Evolutionary conservation across 73 alveolate species (phyloP).

Genomic region (Paramecium sonneborni): DNA sequence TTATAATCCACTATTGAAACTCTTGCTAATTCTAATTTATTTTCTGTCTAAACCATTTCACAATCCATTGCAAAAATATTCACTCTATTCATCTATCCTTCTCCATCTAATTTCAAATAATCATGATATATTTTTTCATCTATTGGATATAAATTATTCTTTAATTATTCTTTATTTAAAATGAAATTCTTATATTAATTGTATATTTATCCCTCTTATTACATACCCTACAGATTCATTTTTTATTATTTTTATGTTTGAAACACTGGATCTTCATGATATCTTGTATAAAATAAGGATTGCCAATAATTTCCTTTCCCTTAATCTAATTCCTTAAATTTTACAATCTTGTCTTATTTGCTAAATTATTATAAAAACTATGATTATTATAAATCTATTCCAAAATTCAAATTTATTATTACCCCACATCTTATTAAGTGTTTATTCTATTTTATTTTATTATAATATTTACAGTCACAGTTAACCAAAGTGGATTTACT

Average conservation of each 20-base stretch:
- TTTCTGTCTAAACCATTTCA: slow-evolving; percentile 83
- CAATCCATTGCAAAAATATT: slow-evolving; percentile 84
- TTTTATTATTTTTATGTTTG: slow-evolving; percentile 22
- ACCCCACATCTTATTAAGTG: slow-evolving; percentile 41
- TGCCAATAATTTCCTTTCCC: slow-evolving; percentile 61
- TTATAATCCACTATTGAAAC: slow-evolving; percentile 83
- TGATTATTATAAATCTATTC: neutral
- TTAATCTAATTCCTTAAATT: slow-evolving; percentile 38
- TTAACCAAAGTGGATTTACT: slow-evolving; percentile 60
- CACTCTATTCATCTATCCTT: neutral
- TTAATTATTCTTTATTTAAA: neutral
- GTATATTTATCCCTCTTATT: slow-evolving; percentile 3
- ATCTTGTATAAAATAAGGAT: slow-evolving; percentile 26
- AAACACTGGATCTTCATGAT: slow-evolving; percentile 43
- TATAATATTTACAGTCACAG: neutral
- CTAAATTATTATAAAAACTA: neutral
- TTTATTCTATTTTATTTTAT: slow-evolving; percentile 17
- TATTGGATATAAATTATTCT: slow-evolving; percentile 46
- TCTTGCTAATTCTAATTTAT: slow-evolving; percentile 76
- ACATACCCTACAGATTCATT: neutral
- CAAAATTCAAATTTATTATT: neutral
- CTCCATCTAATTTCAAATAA: neutral
- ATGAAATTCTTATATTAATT: neutral
- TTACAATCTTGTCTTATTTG: slow-evolving; percentile 40
- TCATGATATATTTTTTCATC: slow-evolving; percentile 54